A percentile compares a stretch with the other conserved stretches of the same genome.
These are phyloP conservation scores for Pilatotrama ljubarskyi DNA, from an alignment of 768 basidiomycete genomes.

Conservation along the genomic window DNA sequence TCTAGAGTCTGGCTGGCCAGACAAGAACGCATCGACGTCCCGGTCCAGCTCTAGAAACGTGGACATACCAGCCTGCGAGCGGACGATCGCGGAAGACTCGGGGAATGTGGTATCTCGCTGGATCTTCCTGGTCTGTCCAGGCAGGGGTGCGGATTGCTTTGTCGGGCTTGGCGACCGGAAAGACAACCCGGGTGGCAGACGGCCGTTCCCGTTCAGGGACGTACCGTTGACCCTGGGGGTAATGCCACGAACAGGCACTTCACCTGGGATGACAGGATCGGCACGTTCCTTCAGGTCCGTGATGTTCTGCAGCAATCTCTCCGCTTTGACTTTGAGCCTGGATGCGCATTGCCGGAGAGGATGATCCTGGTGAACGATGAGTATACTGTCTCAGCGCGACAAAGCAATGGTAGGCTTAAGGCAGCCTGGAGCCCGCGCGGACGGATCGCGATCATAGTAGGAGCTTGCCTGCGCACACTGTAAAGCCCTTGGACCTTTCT, in stretches of 20 bases:
- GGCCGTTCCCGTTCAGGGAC: conserved; percentile 45
- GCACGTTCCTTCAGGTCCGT: conserved; percentile 84
- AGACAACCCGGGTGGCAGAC: conserved; percentile 42
- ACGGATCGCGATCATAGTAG: too few species aligned
- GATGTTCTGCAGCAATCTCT: conserved; percentile 83
- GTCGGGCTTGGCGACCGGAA: conserved; percentile 33
- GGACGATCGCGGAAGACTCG: conserved; percentile 67
- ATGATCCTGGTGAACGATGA: conserved; percentile 59
- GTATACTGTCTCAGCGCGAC: too few species aligned
- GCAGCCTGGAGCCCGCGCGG: too few species aligned
- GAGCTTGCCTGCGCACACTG: background rate
- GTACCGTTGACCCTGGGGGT: conserved; percentile 32
- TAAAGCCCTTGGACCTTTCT: too few species aligned
- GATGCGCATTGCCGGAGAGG: conserved; percentile 82
- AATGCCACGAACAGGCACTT: conserved; percentile 30
- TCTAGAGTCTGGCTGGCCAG: conserved; percentile 9
- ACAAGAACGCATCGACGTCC: conserved; percentile 40
- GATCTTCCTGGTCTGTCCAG: conserved; percentile 26
- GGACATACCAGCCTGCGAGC: conserved; percentile 75
- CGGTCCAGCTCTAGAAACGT: conserved; percentile 60
- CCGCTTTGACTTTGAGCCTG: conserved; percentile 81
- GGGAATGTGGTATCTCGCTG: conserved; percentile 54
- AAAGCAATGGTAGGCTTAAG: too few species aligned
- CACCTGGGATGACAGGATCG: conserved; percentile 64
- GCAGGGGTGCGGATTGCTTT: conserved; percentile 21